Percentiles rank a stretch among this genome's conserved stretches.
phyloP scores from a whole-genome alignment of 1,284 basidiomycete genomes.

The Microbotryum silenes-acaulis region DNA sequence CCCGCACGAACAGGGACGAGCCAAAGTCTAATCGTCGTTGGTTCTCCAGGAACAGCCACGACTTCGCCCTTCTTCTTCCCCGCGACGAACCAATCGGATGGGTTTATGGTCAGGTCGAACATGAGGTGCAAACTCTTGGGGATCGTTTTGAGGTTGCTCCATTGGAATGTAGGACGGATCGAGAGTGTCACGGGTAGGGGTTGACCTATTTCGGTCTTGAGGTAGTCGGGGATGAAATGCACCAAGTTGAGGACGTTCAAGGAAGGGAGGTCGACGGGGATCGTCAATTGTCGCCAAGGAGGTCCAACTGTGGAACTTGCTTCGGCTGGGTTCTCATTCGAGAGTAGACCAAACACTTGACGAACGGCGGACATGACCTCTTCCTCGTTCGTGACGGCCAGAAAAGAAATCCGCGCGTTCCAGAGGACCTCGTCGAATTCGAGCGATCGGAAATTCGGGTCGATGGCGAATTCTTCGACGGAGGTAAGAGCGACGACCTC shows the following conservation, averaged over 20 bases:
- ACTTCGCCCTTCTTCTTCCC: conserved; percentile 72
- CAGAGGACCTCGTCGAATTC: conserved; percentile 8
- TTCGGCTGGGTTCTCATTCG: not conserved
- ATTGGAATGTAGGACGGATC: conserved; percentile 63
- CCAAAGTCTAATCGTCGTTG: conserved; percentile 51
- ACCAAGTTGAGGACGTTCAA: conserved; percentile 52
- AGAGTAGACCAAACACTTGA: conserved; percentile 37
- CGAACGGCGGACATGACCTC: conserved; percentile 40
- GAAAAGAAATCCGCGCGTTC: conserved; percentile 2
- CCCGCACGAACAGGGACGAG: conserved; percentile 71
- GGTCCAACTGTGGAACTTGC: not conserved
- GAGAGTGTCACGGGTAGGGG: conserved; percentile 58
- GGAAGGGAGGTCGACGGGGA: conserved; percentile 71
- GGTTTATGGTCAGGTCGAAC: conserved; percentile 63
- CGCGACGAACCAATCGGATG: conserved; percentile 71
- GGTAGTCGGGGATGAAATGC: conserved; percentile 8
- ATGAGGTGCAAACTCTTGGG: conserved; percentile 44
- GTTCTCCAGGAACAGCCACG: conserved; percentile 48
- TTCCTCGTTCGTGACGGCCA: not conserved
- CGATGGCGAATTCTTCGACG: conserved; percentile 40
- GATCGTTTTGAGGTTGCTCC: conserved; percentile 41
- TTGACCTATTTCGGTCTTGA: conserved; percentile 59
- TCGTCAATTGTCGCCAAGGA: conserved; percentile 60
- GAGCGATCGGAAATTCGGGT: conserved; percentile 50
- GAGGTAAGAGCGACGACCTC: not conserved